Conservation (phyloP, 495 filamentous ascomycete genomes). For the Hypoxylon fragiforme region DNA sequence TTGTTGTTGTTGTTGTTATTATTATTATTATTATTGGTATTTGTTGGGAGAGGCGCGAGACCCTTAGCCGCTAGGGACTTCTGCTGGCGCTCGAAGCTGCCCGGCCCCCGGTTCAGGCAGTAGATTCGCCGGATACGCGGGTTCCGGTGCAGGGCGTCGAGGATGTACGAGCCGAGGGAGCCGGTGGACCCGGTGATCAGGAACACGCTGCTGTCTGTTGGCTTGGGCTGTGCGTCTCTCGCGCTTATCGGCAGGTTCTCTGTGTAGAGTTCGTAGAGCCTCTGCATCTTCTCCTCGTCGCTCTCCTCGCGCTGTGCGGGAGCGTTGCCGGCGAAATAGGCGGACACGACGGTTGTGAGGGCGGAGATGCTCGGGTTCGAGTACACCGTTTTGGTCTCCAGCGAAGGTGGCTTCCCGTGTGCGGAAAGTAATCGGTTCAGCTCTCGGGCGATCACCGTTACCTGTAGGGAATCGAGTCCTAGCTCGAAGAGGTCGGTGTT, state of each 20-base stretch:
- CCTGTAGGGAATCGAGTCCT: not conserved
- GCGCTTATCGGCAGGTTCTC: not conserved
- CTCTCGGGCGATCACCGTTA: not conserved
- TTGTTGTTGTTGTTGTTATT: too few species aligned
- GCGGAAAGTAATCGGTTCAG: not conserved
- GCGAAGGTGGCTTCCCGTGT: not conserved
- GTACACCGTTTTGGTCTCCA: not conserved
- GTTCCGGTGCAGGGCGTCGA: not conserved
- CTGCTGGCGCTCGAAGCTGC: not conserved
- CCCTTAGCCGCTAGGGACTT: not conserved
- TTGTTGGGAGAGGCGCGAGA: not conserved
- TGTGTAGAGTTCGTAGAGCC: not conserved
- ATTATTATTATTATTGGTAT: not conserved
- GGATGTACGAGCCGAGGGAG: not conserved
- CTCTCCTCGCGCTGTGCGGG: not conserved
- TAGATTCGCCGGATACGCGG: not conserved
- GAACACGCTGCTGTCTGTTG: not conserved
- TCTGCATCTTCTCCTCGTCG: not conserved
- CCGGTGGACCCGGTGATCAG: not conserved
- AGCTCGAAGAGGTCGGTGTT: not conserved
- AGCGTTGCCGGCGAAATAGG: not conserved
- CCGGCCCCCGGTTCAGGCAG: not conserved
- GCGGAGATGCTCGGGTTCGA: not conserved
- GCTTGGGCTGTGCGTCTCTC: not conserved
- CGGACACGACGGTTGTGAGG: not conserved